phyloP scores from a whole-genome alignment of 345 rosid species.

The Sonneratia caseolaris region DNA sequence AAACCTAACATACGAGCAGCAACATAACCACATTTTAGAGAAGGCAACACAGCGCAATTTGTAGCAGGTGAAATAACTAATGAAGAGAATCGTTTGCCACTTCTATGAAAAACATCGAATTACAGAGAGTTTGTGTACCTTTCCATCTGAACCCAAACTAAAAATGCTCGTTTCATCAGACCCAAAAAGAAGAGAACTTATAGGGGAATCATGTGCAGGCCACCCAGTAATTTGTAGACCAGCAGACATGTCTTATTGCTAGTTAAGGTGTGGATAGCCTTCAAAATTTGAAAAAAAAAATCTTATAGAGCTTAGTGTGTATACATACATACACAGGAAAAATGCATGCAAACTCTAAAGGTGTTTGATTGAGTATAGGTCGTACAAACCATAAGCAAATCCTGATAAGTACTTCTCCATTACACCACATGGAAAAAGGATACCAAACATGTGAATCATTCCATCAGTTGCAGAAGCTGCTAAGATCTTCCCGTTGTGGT shows the following conservation, averaged over 20 bases:
- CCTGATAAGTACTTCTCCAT: not conserved
- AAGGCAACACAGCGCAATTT: not conserved
- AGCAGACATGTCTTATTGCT: constrained; percentile 54
- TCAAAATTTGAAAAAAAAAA: not conserved
- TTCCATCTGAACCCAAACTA: constrained; percentile 63
- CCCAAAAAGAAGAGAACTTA: constrained; percentile 60
- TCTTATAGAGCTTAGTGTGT: not conserved
- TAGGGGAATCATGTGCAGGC: constrained; percentile 73
- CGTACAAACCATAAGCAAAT: not conserved
- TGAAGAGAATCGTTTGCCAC: not conserved
- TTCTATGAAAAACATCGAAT: not conserved
- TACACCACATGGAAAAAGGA: constrained; percentile 25
- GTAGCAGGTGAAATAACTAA: not conserved
- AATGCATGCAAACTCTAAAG: not conserved
- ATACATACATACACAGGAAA: not conserved
- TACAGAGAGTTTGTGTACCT: constrained; percentile 22
- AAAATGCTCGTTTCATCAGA: constrained; percentile 66
- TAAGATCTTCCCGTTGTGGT: constrained; percentile 69
- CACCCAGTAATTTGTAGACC: constrained; percentile 69
- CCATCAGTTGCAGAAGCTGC: constrained; percentile 78
- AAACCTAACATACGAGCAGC: constrained; percentile 27
- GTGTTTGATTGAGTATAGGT: not conserved
- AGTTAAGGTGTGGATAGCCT: constrained; percentile 29
- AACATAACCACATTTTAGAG: not conserved
- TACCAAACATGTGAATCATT: constrained; percentile 85